Evolutionary conservation across 257 asterid species (phyloP), one percentile per base, ranked within the genome.

Genomic region (Forsythia suspensa): DNA sequence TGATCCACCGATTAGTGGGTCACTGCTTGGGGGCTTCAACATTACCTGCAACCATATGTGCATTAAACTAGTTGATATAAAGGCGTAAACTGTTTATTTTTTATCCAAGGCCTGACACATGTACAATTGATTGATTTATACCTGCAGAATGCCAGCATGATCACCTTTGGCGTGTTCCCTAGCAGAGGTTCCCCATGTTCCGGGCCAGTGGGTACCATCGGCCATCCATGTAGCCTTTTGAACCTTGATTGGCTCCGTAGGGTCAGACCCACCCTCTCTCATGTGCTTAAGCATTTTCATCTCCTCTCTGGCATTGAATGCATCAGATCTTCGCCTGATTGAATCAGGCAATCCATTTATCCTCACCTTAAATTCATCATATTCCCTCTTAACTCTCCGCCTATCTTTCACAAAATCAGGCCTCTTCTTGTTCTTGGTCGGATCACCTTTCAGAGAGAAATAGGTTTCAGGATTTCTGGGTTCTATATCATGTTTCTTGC

Each of bases 161-260:
- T 90, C 94, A 0, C 94, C 94, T 68, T 86, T 90, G 41, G 89
- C 85, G 43, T 90, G 94, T 8, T 90, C 94, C 0, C 88, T 81
- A 0, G 89, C 55, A 0, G 89, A 29, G 48, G 21, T 15, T 0
- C 80, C 80, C 94, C 94, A 90, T 16, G 92, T 85, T 6, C 94
- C 94, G 0, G 94, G 94, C 92, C 94, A 90, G 34, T 90, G 94
- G 3, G 92, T 88, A n/a, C 94, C 94, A 24, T 90, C 94, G 0
- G 94, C 94, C 94, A 90, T 90, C 94, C 94, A 90, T 0, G 94
- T 90, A 40, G 92, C 87, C 84, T 88, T 90, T 4, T 63, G 85
- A 76, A 87, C 84, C 80, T 88, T 88, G 66, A 88, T 82, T 0
- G 86, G 82, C 77, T 88, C 95, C 13, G 85, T 9, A 18, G 86